These are phyloP conservation scores for Nitzschia inconspicua DNA, from an alignment of 108 stramenopile species.

Conservation along the genomic window DNA sequence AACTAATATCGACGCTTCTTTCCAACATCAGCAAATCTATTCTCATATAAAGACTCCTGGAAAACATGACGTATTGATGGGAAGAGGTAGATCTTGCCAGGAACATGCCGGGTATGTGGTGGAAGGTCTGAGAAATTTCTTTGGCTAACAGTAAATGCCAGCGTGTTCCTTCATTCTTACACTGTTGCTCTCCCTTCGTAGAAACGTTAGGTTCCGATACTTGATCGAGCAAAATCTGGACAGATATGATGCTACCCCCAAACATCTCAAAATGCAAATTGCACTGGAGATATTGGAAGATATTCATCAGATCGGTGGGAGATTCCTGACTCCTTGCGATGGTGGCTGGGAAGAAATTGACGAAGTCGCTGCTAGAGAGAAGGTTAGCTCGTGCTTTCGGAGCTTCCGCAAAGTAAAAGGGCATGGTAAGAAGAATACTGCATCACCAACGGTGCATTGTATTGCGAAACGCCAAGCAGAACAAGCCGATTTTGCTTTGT, in stretches of 20 bases:
- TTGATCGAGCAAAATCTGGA: too few relatives aligned
- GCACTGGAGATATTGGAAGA: constrained; percentile 12
- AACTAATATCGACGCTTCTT: neutral
- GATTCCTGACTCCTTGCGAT: constrained; percentile 21
- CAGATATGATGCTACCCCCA: neutral
- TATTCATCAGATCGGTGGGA: constrained; percentile 17
- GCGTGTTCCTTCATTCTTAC: constrained; percentile 1
- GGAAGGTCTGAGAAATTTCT: constrained; percentile 3
- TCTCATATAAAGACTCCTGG: neutral
- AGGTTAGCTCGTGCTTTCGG: constrained; percentile 14
- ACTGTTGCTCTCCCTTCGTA: constrained; percentile 1
- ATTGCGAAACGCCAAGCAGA: too few relatives aligned
- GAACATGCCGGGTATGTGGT: neutral
- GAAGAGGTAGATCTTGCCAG: neutral
- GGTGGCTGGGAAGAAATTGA: constrained; percentile 18
- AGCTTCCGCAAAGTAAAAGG: too few relatives aligned
- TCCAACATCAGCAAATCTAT: neutral
- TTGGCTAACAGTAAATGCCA: constrained; percentile 7
- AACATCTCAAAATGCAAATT: constrained; percentile 12
- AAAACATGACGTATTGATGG: neutral
- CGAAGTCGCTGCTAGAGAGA: neutral
- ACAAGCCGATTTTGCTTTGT: too few relatives aligned
- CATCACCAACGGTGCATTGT: too few relatives aligned
- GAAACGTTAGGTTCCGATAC: neutral
- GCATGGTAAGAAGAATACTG: too few relatives aligned